Percentiles rank a stretch among this genome's conserved stretches.
phyloP scores from a whole-genome alignment of 2,329 filamentous ascomycete species.

The Sporothrix brasiliensis region DNA sequence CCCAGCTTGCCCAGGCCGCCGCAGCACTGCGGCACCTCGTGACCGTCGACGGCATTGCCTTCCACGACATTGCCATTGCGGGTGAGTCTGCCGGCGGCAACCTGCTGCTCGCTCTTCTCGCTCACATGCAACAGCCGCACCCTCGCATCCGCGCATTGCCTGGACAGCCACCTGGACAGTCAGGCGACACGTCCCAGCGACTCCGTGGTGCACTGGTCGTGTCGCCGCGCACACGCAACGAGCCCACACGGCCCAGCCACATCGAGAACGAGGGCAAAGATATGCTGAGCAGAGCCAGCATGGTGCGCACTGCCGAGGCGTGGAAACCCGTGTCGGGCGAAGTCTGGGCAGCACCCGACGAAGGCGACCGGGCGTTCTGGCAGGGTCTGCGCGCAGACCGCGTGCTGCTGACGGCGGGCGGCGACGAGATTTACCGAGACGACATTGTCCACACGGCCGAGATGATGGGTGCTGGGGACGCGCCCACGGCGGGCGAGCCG shows the following conservation, averaged over 20 bases:
- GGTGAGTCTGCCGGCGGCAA: conserved; percentile 39
- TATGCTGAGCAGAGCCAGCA: conserved; percentile 32
- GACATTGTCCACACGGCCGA: conserved; percentile 34
- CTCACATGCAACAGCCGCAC: conserved; percentile 35
- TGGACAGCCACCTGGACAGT: not conserved
- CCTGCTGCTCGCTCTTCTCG: conserved; percentile 36
- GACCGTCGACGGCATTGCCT: conserved; percentile 19
- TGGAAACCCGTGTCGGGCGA: conserved; percentile 33
- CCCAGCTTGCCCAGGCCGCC: conserved; percentile 37
- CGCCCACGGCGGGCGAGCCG: not conserved
- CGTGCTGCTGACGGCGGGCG: conserved; percentile 33
- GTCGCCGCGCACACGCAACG: conserved; percentile 36
- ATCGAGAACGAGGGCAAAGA: conserved; percentile 36
- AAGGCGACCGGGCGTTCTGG: conserved; percentile 33
- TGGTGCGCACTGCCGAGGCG: conserved; percentile 31
- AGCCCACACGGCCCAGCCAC: conserved; percentile 34
- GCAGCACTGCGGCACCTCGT: conserved; percentile 37
- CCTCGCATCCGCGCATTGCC: conserved; percentile 33
- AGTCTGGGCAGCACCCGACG: conserved; percentile 35
- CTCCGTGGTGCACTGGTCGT: conserved; percentile 36
- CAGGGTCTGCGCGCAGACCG: conserved; percentile 31
- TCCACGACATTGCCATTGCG: conserved; percentile 35
- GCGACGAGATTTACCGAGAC: conserved; percentile 35
- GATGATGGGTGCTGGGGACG: conserved; percentile 32
- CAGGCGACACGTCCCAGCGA: not conserved